Conservation (phyloP, 1,284 basidiomycete species). For the Exobasidium rhododendri region DNA sequence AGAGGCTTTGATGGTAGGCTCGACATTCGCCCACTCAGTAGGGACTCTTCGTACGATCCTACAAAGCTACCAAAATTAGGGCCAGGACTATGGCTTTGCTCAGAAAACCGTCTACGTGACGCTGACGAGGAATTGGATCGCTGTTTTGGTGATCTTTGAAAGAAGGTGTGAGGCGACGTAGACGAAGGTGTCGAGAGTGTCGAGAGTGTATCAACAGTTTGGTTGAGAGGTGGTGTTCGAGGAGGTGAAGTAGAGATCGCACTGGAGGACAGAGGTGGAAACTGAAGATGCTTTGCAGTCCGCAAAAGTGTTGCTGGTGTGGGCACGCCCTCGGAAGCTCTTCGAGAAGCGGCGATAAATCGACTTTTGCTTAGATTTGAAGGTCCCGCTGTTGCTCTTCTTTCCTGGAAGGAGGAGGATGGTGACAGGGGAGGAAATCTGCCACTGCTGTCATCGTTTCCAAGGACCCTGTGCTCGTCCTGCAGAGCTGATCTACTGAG, state of each 20-base stretch:
- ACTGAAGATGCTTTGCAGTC: slow-evolving; percentile 6
- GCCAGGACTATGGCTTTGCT: slow-evolving; percentile 11
- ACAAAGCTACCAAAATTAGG: slow-evolving; percentile 44
- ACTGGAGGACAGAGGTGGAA: slow-evolving; percentile 15
- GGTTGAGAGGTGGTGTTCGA: slow-evolving; percentile 12
- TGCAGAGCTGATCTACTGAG: slow-evolving; percentile 27
- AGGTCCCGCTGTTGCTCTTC: background rate
- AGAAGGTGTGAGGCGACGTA: slow-evolving; percentile 21
- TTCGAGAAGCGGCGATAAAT: slow-evolving; percentile 6
- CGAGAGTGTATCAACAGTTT: slow-evolving; percentile 3
- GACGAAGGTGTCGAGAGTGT: background rate
- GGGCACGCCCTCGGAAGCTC: slow-evolving; percentile 24
- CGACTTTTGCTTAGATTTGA: background rate
- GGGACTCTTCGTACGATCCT: slow-evolving; percentile 56
- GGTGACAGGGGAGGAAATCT: background rate
- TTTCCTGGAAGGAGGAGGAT: background rate
- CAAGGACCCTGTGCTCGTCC: background rate
- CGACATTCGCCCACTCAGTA: slow-evolving; percentile 54
- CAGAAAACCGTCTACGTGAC: slow-evolving; percentile 3
- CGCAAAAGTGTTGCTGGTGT: slow-evolving; percentile 6
- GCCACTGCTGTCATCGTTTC: background rate
- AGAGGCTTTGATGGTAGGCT: slow-evolving; percentile 49
- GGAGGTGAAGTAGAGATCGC: slow-evolving; percentile 10
- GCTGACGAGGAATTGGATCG: background rate
- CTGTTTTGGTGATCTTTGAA: slow-evolving; percentile 16